Evolutionary conservation across 305 asterid genomes (phyloP).

Genomic region (Fraxinus ornus): DNA sequence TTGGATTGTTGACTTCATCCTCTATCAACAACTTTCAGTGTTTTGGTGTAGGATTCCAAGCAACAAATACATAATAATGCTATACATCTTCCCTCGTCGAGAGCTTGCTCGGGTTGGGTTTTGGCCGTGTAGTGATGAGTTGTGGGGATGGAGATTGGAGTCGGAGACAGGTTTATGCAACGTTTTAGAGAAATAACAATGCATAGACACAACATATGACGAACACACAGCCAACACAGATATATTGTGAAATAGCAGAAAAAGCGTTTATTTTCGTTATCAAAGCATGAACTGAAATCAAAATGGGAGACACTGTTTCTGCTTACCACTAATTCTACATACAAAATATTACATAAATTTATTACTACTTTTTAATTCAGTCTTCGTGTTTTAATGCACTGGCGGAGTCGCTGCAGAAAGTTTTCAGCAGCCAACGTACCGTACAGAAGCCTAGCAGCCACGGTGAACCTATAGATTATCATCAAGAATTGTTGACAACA

Average conservation of each 20-base stretch:
- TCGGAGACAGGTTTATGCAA: neutral
- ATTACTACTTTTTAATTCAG: slow-evolving; percentile 31
- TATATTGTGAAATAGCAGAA: neutral
- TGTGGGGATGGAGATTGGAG: neutral
- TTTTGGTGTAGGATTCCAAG: neutral
- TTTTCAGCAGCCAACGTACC: neutral
- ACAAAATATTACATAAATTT: slow-evolving; percentile 40
- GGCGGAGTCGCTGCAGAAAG: slow-evolving; percentile 8
- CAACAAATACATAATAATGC: neutral
- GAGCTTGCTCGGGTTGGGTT: neutral
- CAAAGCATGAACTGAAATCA: slow-evolving; percentile 24
- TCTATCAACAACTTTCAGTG: neutral
- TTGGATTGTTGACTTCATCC: neutral
- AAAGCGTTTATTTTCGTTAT: slow-evolving; percentile 17
- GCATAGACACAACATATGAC: neutral
- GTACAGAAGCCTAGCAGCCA: slow-evolving; percentile 8
- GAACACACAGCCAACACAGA: neutral
- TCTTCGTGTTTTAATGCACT: slow-evolving; percentile 14
- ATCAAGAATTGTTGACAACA: slow-evolving; percentile 45
- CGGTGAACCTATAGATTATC: slow-evolving; percentile 26
- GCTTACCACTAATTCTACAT: slow-evolving; percentile 29
- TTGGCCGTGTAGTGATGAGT: neutral
- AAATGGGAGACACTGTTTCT: slow-evolving; percentile 18
- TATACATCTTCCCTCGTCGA: neutral
- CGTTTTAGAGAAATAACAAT: neutral